phyloP scores from a whole-genome alignment of 164 flowering plant species.

The Umbellularia californica region DNA sequence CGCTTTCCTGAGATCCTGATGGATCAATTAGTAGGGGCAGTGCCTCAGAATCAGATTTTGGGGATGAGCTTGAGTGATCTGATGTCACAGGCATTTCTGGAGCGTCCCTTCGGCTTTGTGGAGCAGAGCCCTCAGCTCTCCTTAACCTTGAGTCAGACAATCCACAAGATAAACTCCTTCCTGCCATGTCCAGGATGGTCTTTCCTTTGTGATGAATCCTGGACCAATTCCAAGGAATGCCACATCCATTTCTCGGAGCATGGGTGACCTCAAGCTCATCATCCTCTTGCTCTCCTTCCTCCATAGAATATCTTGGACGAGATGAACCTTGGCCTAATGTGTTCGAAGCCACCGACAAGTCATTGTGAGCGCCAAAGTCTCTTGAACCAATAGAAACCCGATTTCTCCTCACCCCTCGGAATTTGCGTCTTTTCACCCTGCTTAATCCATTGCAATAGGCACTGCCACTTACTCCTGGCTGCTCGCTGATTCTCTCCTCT shows the following conservation, averaged over 20 bases:
- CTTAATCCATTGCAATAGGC: conserved; percentile 37
- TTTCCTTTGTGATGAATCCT: conserved; percentile 89
- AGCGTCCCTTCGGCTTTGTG: conserved; percentile 33
- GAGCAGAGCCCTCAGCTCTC: conserved; percentile 33
- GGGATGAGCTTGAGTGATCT: conserved; percentile 53
- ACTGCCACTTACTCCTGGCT: conserved; percentile 32
- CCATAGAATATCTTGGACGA: conserved; percentile 34
- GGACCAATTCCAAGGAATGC: conserved; percentile 98
- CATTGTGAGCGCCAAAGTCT: conserved; percentile 55
- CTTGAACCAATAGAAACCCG: conserved; percentile 37
- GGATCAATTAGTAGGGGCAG: conserved; percentile 77
- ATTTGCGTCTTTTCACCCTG: conserved; percentile 63
- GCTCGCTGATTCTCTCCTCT: conserved; percentile 30
- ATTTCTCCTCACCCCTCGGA: conserved; percentile 62
- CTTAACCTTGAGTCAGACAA: conserved; percentile 68
- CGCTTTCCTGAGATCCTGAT: conserved; percentile 64
- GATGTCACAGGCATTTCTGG: conserved; percentile 43
- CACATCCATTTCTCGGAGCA: conserved; percentile 86
- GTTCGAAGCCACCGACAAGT: conserved; percentile 82
- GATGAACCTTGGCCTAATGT: conserved; percentile 52
- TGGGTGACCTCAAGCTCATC: conserved; percentile 43
- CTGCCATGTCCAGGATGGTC: conserved; percentile 85
- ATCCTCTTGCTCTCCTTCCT: conserved; percentile 39
- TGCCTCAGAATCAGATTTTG: conserved; percentile 68
- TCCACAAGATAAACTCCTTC: conserved; percentile 93